Conservation (phyloP, 2,329 filamentous ascomycete species). For the Clonostachys byssicola region DNA sequence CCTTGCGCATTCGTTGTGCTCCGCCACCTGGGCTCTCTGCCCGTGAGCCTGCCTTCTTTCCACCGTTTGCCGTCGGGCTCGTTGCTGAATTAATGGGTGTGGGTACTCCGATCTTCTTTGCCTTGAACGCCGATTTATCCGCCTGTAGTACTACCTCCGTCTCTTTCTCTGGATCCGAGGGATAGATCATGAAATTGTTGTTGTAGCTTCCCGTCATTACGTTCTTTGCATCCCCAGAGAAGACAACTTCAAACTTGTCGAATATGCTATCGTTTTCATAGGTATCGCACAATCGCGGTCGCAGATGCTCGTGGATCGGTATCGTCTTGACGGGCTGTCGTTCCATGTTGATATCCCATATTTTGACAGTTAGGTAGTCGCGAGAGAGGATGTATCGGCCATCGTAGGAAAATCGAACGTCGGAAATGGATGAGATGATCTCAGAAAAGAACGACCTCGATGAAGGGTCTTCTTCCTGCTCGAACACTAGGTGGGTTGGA, state of each 20-base stretch:
- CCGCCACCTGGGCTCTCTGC: constrained; percentile 81
- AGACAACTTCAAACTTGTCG: constrained; percentile 99
- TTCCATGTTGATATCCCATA: constrained; percentile 99
- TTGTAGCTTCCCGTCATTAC: constrained; percentile 99
- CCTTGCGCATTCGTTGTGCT: constrained; percentile 90
- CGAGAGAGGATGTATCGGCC: constrained; percentile 95
- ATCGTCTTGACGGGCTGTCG: constrained; percentile 96
- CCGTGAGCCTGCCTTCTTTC: constrained; percentile 85
- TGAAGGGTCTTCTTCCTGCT: constrained; percentile 96
- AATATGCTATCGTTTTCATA: constrained; percentile 99
- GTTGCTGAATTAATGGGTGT: constrained; percentile 88
- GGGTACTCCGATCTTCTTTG: constrained; percentile 97
- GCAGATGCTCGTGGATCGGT: constrained; percentile 94
- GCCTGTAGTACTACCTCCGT: constrained; percentile 96
- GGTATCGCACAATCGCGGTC: constrained; percentile 91
- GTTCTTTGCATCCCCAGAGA: constrained; percentile 96
- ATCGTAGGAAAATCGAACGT: constrained; percentile 95
- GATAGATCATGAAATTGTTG: constrained; percentile 99
- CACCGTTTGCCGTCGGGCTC: constrained; percentile 67
- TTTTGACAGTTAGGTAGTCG: constrained; percentile 98
- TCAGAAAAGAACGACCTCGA: constrained; percentile 99
- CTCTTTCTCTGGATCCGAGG: constrained; percentile 91
- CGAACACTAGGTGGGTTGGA: constrained; percentile 66
- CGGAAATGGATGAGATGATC: constrained; percentile 98
- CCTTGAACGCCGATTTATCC: constrained; percentile 99